Conservation (phyloP, 495 filamentous ascomycete genomes). For the Daldinia loculata region DNA sequence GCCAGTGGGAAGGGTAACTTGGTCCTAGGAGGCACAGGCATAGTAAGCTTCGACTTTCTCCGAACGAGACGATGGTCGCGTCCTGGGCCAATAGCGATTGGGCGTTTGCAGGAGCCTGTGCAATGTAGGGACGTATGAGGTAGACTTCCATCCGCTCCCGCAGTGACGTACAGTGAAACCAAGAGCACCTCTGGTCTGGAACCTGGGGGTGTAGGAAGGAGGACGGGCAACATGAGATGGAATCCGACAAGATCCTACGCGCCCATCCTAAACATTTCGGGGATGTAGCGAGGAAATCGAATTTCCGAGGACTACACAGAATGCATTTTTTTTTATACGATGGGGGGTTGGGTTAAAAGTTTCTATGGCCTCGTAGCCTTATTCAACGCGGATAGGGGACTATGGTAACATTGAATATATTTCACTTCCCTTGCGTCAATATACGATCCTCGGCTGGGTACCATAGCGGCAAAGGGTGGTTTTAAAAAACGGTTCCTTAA, state of each 20-base stretch:
- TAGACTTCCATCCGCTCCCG: constrained; percentile 4
- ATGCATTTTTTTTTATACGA: background rate
- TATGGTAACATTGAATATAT: constrained; percentile 21
- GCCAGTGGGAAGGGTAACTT: background rate
- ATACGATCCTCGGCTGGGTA: background rate
- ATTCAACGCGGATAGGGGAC: background rate
- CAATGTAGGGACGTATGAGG: constrained; percentile 11
- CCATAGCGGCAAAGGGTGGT: too few species aligned
- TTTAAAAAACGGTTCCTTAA: too few species aligned
- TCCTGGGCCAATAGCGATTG: background rate
- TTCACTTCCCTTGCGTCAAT: constrained; percentile 15
- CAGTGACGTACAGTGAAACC: constrained; percentile 15
- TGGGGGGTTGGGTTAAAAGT: constrained; percentile 31
- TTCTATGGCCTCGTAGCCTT: constrained; percentile 5
- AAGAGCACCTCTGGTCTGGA: constrained; percentile 11
- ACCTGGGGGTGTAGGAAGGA: constrained; percentile 4
- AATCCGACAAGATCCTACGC: constrained; percentile 4
- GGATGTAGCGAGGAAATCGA: background rate
- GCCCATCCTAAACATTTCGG: background rate
- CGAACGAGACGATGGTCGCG: background rate
- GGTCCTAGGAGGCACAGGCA: background rate
- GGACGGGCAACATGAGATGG: background rate
- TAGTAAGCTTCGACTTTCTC: constrained; percentile 34
- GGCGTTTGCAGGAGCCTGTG: background rate
- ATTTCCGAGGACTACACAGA: background rate